Evolutionary conservation across 2,329 filamentous ascomycete genomes (phyloP).

Genomic region (Sclerotinia subarctica): DNA sequence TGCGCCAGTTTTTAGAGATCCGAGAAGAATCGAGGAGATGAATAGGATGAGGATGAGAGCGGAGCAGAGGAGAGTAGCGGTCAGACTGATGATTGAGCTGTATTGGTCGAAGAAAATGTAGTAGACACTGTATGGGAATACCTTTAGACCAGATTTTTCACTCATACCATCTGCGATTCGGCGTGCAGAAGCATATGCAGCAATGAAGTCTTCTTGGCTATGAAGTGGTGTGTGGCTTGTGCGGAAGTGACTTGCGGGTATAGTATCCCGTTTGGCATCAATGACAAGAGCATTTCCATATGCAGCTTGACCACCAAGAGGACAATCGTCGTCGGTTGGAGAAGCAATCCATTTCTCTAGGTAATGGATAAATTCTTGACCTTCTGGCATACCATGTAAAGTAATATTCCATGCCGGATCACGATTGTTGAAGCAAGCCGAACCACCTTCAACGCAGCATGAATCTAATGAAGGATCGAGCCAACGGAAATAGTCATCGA

Average conservation of each 20-base stretch:
- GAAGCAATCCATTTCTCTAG: slow-evolving; percentile 77
- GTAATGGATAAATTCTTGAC: slow-evolving; percentile 85
- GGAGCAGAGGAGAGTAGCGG: slow-evolving; percentile 73
- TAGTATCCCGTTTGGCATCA: slow-evolving; percentile 61
- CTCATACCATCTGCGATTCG: slow-evolving; percentile 79
- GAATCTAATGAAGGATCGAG: slow-evolving; percentile 79
- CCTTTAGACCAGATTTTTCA: slow-evolving; percentile 67
- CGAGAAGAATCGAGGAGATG: slow-evolving; percentile 76
- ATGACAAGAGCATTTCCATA: slow-evolving; percentile 84
- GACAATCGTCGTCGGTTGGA: slow-evolving; percentile 79
- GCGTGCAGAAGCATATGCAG: slow-evolving; percentile 82
- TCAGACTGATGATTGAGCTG: slow-evolving; percentile 75
- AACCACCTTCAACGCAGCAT: slow-evolving; percentile 43
- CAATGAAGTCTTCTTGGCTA: slow-evolving; percentile 89
- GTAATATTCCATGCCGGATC: slow-evolving; percentile 85
- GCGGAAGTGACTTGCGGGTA: slow-evolving; percentile 86
- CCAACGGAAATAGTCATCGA: slow-evolving; percentile 96
- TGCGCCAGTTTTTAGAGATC: slow-evolving; percentile 75
- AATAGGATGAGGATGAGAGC: slow-evolving; percentile 83
- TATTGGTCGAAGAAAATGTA: slow-evolving; percentile 99
- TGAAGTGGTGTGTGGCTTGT: slow-evolving; percentile 83
- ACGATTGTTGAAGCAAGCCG: slow-evolving; percentile 75
- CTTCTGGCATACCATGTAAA: slow-evolving; percentile 86
- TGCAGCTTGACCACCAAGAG: slow-evolving; percentile 81
- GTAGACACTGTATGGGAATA: slow-evolving; percentile 96